Evolutionary conservation across 2,329 filamentous ascomycete genomes (phyloP), one percentile per base, ranked within the genome.

Genomic region (Cordyceps cateniannulata): DNA sequence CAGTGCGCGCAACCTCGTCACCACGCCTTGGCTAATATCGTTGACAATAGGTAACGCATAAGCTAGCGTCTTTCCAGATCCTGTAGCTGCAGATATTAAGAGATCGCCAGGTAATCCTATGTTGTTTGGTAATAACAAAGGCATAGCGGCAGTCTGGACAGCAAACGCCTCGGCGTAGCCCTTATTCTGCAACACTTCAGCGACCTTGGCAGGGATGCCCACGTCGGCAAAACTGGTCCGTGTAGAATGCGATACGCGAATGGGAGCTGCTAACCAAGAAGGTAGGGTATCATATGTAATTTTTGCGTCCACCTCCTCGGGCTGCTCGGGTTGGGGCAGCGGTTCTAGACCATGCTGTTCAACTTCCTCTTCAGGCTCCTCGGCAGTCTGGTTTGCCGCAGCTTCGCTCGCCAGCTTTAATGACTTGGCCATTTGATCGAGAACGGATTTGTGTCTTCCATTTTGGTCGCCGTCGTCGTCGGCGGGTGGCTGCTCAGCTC

Each of bases 31-130:
- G 65, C 88, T 87, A 53, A 99, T 77, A 55, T 88, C 86, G 50
- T 91, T 85, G 4, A 96, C 82, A 62, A 99, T 85, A 0, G 95
- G 95, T 3, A 99, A 77, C 0, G 93, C 85, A 69, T 99, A 99
- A 0, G 93, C 89, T 18, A 99, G 74, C 0, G 95, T 99, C 72
- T 99, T 99, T 61, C 95, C 95, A 0, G 95, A 98, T 9, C 95
- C 95, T 0, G 95, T 99, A 1, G 93, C 90, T 0, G 96, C 95
- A 8, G 92, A 95, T 3, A 99, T 87, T 49, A 96, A 88, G 5
- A 99, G 75, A 71, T 99, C 95, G 5, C 91, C 89, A 1, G 83
- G 76, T 40, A 85, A 81, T 40, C 82, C 77, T 60, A 82, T 78
- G 47, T 82, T 80, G 0, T 82, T 84, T 24, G 85, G 86, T 4